phyloP scores from a whole-genome alignment of 2,329 filamentous ascomycete genomes.

The Bipolaris bicolor region DNA sequence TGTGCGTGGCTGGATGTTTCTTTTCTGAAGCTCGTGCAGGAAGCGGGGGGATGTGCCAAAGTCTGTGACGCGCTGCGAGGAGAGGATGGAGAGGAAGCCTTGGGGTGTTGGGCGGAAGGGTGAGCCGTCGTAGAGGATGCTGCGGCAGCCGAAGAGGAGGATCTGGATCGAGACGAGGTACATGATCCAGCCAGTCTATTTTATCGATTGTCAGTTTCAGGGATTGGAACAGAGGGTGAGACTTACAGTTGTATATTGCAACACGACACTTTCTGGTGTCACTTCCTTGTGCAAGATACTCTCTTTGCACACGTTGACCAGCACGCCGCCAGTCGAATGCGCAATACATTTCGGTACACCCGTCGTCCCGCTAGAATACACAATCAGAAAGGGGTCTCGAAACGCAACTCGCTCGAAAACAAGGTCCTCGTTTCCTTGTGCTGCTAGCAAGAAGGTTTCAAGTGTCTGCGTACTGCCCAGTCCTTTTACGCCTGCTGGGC shows the following conservation, averaged over 20 bases:
- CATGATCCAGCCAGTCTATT: slow-evolving; percentile 75
- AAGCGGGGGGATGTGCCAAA: slow-evolving; percentile 79
- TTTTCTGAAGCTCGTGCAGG: slow-evolving; percentile 73
- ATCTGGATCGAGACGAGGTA: slow-evolving; percentile 68
- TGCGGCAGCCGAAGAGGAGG: slow-evolving; percentile 65
- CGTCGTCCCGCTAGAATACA: slow-evolving; percentile 81
- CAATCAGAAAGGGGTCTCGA: slow-evolving; percentile 76
- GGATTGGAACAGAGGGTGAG: neutral
- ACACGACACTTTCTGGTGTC: slow-evolving; percentile 50
- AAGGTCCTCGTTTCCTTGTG: slow-evolving; percentile 48
- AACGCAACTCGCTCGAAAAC: slow-evolving; percentile 69
- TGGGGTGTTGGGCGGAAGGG: slow-evolving; percentile 74
- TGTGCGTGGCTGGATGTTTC: slow-evolving; percentile 65
- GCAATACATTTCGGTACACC: slow-evolving; percentile 86
- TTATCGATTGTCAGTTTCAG: neutral
- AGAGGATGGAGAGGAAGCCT: slow-evolving; percentile 67
- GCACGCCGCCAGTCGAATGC: slow-evolving; percentile 71
- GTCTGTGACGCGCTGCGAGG: slow-evolving; percentile 70
- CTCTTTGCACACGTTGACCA: slow-evolving; percentile 69
- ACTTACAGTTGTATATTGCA: slow-evolving; percentile 64
- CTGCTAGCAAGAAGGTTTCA: slow-evolving; percentile 50
- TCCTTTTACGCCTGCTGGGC: slow-evolving; percentile 63
- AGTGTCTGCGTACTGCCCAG: slow-evolving; percentile 58
- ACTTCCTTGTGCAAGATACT: slow-evolving; percentile 59
- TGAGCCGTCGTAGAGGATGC: slow-evolving; percentile 81